Base-by-base conservation (phyloP, 202 grass and related monocot species). In the Zoysia matrella region DNA sequence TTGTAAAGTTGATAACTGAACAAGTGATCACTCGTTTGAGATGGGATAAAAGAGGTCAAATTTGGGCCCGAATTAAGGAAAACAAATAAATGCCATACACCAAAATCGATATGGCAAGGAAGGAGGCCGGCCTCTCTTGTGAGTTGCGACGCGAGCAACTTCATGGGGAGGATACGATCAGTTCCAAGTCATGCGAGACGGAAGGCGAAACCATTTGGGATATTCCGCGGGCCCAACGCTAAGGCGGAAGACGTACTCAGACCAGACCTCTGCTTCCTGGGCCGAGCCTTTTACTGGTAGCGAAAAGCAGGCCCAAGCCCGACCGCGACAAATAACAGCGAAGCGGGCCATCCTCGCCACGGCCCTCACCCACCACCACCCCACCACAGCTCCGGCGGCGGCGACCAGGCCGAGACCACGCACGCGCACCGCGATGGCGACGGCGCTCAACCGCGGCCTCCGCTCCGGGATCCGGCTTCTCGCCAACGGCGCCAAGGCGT, bases 141-240 rank as follows among this genome's bases (percentile, higher is more conserved):
- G 30, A 36, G 30, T 79, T 90, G 87, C 82, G 71, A 81, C 78
- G 88, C 87, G 85, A 95, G 56, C 90, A 83, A 89, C 80, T 64
- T 84, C 93, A 90, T 89, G 66, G 16, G 3, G 57, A 52, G 30
- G 30, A 36, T 36, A 36, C 30, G 30, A 36, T 36, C 30, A 36
- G 30, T 36, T 36, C 30, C 30, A 36, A 36, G 30, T 2, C 2
- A 1, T 0, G 30, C 30, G 30, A 36, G 30, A 36, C 30, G 30
- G 30, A 36, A 36, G 30, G 30, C 30, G 30, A 36, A 36, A 0
- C 30, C 30, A 36, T 36, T 36, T 36, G 30, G 30, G 30, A 36
- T 36, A 36, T 36, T 36, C 30, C 30, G 30, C 30, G 0, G 1
- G 8, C 1, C 1, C 11, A 78, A 10, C 30, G 30, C 61, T 60